A percentile compares a stretch with the other conserved stretches of the same genome.
These are phyloP conservation scores for Rhizopogon rudus DNA, from an alignment of 768 basidiomycete genomes.

Conservation along the genomic window DNA sequence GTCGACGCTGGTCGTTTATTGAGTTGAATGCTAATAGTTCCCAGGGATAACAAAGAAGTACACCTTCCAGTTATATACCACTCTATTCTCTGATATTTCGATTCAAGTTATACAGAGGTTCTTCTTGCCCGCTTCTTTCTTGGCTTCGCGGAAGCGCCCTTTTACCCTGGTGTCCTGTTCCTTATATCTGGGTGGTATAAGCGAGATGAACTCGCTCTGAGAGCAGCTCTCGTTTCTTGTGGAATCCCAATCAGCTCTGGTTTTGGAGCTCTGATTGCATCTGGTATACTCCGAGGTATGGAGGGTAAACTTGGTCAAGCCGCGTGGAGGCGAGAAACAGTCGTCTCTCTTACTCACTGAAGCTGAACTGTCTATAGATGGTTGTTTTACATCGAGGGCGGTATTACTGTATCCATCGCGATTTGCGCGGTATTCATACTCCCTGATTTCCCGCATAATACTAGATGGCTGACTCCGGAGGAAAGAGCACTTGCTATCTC, in stretches of 20 bases:
- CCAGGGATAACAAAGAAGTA: slow-evolving; percentile 2
- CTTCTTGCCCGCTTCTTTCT: slow-evolving; percentile 36
- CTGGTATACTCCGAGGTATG: slow-evolving; percentile 38
- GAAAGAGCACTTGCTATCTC: slow-evolving; percentile 26
- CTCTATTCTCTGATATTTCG: not conserved
- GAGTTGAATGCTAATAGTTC: not conserved
- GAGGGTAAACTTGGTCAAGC: slow-evolving; percentile 33
- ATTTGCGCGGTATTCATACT: slow-evolving; percentile 29
- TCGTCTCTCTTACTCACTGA: not conserved
- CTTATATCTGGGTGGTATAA: slow-evolving; percentile 36
- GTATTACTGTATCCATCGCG: slow-evolving; percentile 28
- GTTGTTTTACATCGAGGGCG: slow-evolving; percentile 27
- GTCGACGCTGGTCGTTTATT: not conserved
- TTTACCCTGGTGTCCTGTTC: slow-evolving; percentile 26
- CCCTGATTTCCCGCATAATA: slow-evolving; percentile 33
- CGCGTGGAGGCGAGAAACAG: slow-evolving; percentile 33
- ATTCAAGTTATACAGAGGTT: slow-evolving; percentile 14
- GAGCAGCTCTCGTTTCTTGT: slow-evolving; percentile 30
- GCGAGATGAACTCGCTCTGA: slow-evolving; percentile 32
- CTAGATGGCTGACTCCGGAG: slow-evolving; percentile 23
- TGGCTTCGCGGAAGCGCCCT: slow-evolving; percentile 32
- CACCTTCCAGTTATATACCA: not conserved
- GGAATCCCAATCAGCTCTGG: slow-evolving; percentile 41
- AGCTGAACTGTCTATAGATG: not conserved
- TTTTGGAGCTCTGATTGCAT: slow-evolving; percentile 39